These are phyloP conservation scores for Yamadazyma kanchanaburiensis DNA, from an alignment of 1,139 yeast genomes.

Conservation along the genomic window DNA sequence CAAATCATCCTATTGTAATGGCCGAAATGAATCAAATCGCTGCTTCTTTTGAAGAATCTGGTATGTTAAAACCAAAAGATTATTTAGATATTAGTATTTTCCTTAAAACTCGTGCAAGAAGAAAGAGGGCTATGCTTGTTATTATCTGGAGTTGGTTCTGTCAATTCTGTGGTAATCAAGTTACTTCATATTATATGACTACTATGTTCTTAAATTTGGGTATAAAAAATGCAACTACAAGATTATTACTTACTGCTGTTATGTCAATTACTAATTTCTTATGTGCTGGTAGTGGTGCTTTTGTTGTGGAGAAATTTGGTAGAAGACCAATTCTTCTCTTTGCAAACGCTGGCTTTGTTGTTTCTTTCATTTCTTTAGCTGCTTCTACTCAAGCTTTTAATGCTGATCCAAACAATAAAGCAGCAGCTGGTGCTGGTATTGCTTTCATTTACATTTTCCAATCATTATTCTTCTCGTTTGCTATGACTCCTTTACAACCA, in stretches of 20 bases:
- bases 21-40: conserved; percentile 19
- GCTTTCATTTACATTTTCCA: conserved; percentile 17
- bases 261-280: too few relatives aligned
- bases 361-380: conserved; percentile 14
- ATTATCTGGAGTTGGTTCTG: conserved; percentile 10
- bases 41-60: conserved; percentile 8
- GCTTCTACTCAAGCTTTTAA: conserved; percentile 14
- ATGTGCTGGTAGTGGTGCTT: too few relatives aligned
- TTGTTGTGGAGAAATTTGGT: too few relatives aligned
- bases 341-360: too few relatives aligned
- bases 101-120: conserved; percentile 4
- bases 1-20: too few relatives aligned
- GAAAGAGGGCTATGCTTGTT: conserved; percentile 5
- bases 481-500: conserved; percentile 19
- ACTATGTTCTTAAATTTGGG: conserved; percentile 16
- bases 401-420: conserved; percentile 9
- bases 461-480: conserved; percentile 18
- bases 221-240: conserved; percentile 14
- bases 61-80: conserved; percentile 6
- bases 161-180: too few relatives aligned
- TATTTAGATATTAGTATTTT: conserved; percentile 7
- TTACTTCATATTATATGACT: too few relatives aligned
- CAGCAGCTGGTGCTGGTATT: conserved; percentile 13
- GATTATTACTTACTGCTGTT: too few relatives aligned
- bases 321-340: conserved; percentile 18